These are phyloP conservation scores for Phyllosticta capitalensis DNA, from an alignment of 2,329 filamentous ascomycete genomes.

Conservation along the genomic window DNA sequence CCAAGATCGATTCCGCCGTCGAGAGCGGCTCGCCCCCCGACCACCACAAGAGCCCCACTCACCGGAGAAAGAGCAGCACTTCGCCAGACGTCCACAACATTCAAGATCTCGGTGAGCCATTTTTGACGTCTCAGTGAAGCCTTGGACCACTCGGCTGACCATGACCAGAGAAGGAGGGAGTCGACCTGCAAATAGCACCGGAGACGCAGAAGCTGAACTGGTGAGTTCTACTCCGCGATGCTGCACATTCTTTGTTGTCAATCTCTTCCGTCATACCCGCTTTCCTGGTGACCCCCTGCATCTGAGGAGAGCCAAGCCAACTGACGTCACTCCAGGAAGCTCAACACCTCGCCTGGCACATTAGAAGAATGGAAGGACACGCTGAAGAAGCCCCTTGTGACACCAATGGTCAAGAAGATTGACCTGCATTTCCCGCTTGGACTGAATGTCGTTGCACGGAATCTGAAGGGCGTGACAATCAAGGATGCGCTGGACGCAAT, in stretches of 20 bases:
- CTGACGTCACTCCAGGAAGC: conserved; percentile 55
- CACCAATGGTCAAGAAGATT: conserved; percentile 83
- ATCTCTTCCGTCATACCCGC: not conserved
- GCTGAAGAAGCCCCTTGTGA: conserved; percentile 71
- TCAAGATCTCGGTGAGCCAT: conserved; percentile 68
- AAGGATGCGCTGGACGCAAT: conserved; percentile 95
- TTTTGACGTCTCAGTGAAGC: not conserved
- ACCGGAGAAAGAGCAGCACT: conserved; percentile 64
- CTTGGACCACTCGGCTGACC: conserved; percentile 20
- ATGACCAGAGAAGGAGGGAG: conserved; percentile 58
- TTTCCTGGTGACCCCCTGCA: not conserved
- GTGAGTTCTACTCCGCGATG: conserved; percentile 42
- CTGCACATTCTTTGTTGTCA: not conserved
- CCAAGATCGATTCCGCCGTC: conserved; percentile 87
- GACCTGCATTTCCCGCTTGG: conserved; percentile 86
- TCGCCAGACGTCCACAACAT: conserved; percentile 66
- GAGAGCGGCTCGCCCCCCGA: conserved; percentile 62
- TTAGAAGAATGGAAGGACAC: conserved; percentile 70
- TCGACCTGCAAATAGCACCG: conserved; percentile 61
- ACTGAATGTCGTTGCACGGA: conserved; percentile 78
- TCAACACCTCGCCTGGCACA: conserved; percentile 72
- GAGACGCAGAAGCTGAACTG: conserved; percentile 85
- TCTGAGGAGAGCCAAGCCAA: not conserved
- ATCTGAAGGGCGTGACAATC: conserved; percentile 90
- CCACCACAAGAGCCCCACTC: conserved; percentile 50